A percentile compares a stretch with the other conserved stretches of the same genome.
phyloP scores from a whole-genome alignment of 306 rosid species.

The Ochetophila trinervis region DNA sequence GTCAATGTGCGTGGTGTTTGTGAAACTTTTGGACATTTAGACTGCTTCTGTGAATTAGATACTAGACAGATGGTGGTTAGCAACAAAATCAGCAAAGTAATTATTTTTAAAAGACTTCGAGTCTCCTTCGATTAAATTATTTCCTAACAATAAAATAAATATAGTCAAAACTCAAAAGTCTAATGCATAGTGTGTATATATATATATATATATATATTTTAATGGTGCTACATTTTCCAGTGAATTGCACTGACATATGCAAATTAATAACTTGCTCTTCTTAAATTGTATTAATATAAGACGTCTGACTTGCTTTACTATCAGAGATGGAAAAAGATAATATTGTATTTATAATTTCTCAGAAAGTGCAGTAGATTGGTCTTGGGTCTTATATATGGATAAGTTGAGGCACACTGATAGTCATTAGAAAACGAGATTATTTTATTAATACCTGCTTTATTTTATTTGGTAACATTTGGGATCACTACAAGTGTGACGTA shows the following conservation, averaged over 20 bases:
- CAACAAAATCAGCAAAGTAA: background rate
- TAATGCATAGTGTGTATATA: background rate
- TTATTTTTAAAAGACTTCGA: conserved; percentile 5
- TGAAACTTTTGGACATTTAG: no score
- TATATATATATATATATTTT: background rate
- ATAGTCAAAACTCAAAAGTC: background rate
- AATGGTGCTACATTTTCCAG: conserved; percentile 17
- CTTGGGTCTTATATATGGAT: background rate
- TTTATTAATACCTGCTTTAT: no score
- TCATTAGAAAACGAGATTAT: no score
- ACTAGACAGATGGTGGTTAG: background rate
- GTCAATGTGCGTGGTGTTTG: no score
- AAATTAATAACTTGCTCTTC: conserved; percentile 32
- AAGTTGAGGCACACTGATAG: no score
- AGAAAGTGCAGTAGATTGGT: conserved; percentile 20
- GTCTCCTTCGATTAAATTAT: background rate
- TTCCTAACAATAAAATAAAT: background rate
- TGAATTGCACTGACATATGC: conserved; percentile 27
- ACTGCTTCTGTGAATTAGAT: background rate
- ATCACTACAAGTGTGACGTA: no score
- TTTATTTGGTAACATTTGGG: no score
- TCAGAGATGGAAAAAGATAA: no score
- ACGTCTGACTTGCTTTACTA: conserved; percentile 21
- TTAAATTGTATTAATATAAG: conserved; percentile 21
- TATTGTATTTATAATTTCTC: conserved; percentile 1